A percentile compares a stretch with the other conserved stretches of the same genome.
These are phyloP conservation scores for Dipteronia dyeriana DNA, from an alignment of 345 rosid species.

Conservation along the genomic window DNA sequence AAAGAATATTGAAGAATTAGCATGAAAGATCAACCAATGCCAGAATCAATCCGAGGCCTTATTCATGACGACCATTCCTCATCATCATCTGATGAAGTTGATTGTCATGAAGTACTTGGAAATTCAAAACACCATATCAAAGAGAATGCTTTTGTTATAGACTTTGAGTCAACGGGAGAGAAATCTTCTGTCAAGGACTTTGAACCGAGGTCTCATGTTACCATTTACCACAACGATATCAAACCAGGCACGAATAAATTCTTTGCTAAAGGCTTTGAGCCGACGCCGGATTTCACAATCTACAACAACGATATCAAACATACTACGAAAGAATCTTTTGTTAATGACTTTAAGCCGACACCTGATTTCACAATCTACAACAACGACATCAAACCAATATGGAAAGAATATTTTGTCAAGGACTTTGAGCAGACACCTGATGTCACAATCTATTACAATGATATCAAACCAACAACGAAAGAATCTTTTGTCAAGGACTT, in stretches of 20 bases:
- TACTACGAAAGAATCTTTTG: not conserved
- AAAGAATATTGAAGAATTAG: constrained; percentile 15
- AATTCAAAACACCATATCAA: not conserved
- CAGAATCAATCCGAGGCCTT: constrained; percentile 17
- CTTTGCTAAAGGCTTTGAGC: not conserved
- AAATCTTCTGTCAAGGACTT: not conserved
- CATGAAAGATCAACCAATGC: constrained; percentile 12
- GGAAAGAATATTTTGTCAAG: not conserved
- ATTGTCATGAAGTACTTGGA: not conserved
- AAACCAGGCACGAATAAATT: not conserved
- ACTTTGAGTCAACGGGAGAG: too few species aligned
- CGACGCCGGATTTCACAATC: not conserved
- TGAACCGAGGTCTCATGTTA: not conserved
- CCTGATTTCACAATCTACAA: not conserved
- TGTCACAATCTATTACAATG: too few species aligned
- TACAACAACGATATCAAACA: not conserved
- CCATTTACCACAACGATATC: not conserved
- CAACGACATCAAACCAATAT: not conserved
- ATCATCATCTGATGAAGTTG: not conserved
- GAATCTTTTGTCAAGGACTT: too few species aligned
- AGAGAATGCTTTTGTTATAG: too few species aligned
- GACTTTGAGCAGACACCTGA: not conserved
- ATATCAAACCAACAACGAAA: too few species aligned
- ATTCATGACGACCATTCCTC: not conserved
- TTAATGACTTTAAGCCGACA: not conserved